Evolutionary conservation across 1,284 basidiomycete genomes (phyloP), one percentile per base, ranked within the genome.

Genomic region (Trichosporon sp.): DNA sequence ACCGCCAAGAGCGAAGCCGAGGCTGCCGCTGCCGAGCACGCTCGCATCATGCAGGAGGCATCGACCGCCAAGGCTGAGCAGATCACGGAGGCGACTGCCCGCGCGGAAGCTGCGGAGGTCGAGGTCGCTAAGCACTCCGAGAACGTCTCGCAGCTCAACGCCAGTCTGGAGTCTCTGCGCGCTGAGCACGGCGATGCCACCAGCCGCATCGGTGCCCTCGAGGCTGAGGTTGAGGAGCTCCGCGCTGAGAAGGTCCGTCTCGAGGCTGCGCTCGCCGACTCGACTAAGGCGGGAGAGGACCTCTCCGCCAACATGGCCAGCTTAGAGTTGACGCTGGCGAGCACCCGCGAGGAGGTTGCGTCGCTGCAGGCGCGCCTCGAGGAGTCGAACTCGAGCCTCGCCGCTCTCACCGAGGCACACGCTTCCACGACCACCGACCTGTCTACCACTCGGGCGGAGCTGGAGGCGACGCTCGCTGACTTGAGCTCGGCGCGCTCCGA

Each of bases 51-150:
- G 77, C 95, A 97, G 83, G 95, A 95, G n/a, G 29, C 62, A 2
- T 25, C 31, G 1, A 23, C 18, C 29, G 32, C 38, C 7, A 35
- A 21, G 7, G 62, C 31, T 7, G n/a, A 56, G 7, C 31, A 67
- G 34, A 12, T 70, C 23, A 58, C 56, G 4, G 42, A 62, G 8
- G 34, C 31, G 4, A 51, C 62, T 70, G 81, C 84, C 44, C 91
- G 93, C 69, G 94, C 93, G 51, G 93, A 95, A 78, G 86, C 83
- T 9, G 91, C 93, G n/a, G 94, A 97, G 82, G 86, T 85, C 7
- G 90, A 92, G 91, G 35, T 62, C 23, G 42, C 15, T 9, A 23
- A 29, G n/a, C 38, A 65, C 6, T 38, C 65, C 5, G 63, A 58
- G 25, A 3, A 34, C 21, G 18, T 67, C 32, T 18, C 62, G 42